Conservation (phyloP, 306 rosid genomes). For the Lupinus albus region DNA sequence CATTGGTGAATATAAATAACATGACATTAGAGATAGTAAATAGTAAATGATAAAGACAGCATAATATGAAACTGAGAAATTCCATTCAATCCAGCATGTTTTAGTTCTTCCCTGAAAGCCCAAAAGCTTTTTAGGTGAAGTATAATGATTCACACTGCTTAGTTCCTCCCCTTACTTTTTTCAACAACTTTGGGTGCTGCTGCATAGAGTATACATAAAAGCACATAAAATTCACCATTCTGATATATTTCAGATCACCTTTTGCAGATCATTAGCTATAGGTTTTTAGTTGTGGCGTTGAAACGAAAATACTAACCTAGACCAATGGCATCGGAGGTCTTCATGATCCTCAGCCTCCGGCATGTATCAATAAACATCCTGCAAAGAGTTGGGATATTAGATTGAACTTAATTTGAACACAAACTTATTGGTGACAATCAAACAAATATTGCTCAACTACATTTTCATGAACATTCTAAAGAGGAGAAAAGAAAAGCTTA, state of each 20-base stretch:
- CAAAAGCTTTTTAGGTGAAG: slow-evolving; percentile 36
- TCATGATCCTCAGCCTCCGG: slow-evolving; percentile 91
- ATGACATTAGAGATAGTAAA: slow-evolving; percentile 35
- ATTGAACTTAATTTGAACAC: slow-evolving; percentile 20
- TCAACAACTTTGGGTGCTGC: slow-evolving; percentile 85
- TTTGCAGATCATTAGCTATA: slow-evolving; percentile 1
- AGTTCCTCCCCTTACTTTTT: slow-evolving; percentile 65
- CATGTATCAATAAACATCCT: slow-evolving; percentile 89
- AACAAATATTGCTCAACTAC: not conserved
- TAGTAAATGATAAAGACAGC: slow-evolving; percentile 37
- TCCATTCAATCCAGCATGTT: slow-evolving; percentile 44
- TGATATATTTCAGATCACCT: not conserved
- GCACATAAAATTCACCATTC: not conserved
- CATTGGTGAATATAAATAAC: slow-evolving; percentile 45
- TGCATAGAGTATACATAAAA: slow-evolving; percentile 18
- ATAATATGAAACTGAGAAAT: slow-evolving; percentile 38
- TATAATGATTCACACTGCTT: slow-evolving; percentile 31
- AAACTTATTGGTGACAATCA: slow-evolving; percentile 10
- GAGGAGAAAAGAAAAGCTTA: slow-evolving; percentile 4
- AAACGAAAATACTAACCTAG: slow-evolving; percentile 57
- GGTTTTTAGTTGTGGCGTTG: slow-evolving; percentile 16
- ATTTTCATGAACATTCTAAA: slow-evolving; percentile 4
- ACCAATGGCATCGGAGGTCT: slow-evolving; percentile 92
- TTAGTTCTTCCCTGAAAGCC: slow-evolving; percentile 33
- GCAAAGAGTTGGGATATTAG: slow-evolving; percentile 42